Base-by-base conservation (phyloP, 257 asterid species). In the Asclepias syriaca region DNA sequence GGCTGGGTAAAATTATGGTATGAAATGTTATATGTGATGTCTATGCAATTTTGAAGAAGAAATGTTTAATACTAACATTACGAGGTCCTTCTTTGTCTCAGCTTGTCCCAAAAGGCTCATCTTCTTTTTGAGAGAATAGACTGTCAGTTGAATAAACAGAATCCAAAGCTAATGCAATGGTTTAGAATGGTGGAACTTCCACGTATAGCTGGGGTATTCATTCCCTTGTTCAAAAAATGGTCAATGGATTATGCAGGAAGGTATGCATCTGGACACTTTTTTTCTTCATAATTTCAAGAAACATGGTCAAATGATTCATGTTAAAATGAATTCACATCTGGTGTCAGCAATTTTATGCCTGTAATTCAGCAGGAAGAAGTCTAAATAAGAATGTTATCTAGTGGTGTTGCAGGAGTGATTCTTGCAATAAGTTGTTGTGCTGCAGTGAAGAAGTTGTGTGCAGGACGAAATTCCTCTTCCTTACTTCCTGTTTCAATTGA, bases 351-450 rank as follows among this genome's bases (percentile, higher is more conserved):
- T 9, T 27, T 2, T 56, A 9, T 53, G 21, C 32, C 48, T 32
- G 13, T 14, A 15, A 18, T 49, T 46, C 60, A 22, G 68, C 65
- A 12, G 43, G 45, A 43, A 76, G 66, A 81, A 68, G 69, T 79
- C 78, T 84, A 78, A 66, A 82, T 74, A 58, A 74, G 72, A 76
- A 72, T 72, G 48, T 12, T 74, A 71, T 77, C 75, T 96, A 91
- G 96, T 84, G 97, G 95, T 79, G 88, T 91, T 87, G 97, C 97
- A 87, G 97, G 96, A 74, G 80, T 78, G 5, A 73, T 87, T 65
- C 80, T 86, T 85, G 97, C 93, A 22, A 85, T 89, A 69, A 83
- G 89, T 57, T 89, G 90, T 71, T 89, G 91, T 81, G 79, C 88
- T 68, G 87, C 96, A 72, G 75, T 89, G 1, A 66, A 72, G 70